Percentiles rank a stretch among this genome's conserved stretches.
Evolutionary conservation across 148 eudicot genomes (phyloP).

Genomic region (Fagopyrum esculentum): DNA sequence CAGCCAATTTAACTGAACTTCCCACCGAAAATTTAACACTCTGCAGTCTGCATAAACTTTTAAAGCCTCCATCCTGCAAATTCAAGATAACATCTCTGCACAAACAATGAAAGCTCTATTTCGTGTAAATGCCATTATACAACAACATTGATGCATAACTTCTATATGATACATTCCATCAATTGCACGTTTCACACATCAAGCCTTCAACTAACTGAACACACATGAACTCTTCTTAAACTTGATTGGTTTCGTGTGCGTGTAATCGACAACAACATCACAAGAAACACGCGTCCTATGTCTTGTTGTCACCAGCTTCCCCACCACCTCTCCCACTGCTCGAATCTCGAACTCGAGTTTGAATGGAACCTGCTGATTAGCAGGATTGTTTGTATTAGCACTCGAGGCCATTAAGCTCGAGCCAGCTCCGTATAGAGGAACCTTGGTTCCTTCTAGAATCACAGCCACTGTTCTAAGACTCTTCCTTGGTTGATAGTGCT

Average conservation of each 20-base stretch:
- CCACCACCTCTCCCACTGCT: constrained; percentile 69
- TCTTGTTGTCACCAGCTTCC: constrained; percentile 66
- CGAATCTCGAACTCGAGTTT: constrained; percentile 42
- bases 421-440: constrained; percentile 94
- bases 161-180: not conserved
- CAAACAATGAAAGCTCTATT: not conserved
- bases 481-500: constrained; percentile 77
- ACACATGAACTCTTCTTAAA: constrained; percentile 64
- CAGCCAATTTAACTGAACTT: not conserved
- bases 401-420: constrained; percentile 34
- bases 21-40: too few species aligned
- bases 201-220: constrained; percentile 10
- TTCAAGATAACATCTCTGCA: not conserved
- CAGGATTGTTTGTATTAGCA: constrained; percentile 15
- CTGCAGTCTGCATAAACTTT: too few species aligned
- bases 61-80: not conserved
- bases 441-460: constrained; percentile 48
- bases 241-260: constrained; percentile 58
- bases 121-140: not conserved
- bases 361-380: constrained; percentile 38
- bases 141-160: constrained; percentile 4
- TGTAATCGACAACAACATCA: constrained; percentile 48
- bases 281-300: constrained; percentile 46
- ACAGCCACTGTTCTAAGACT: constrained; percentile 41
- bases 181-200: not conserved